Conservation (phyloP, 495 filamentous ascomycete species). For the Hyaloscypha hepaticicola region DNA sequence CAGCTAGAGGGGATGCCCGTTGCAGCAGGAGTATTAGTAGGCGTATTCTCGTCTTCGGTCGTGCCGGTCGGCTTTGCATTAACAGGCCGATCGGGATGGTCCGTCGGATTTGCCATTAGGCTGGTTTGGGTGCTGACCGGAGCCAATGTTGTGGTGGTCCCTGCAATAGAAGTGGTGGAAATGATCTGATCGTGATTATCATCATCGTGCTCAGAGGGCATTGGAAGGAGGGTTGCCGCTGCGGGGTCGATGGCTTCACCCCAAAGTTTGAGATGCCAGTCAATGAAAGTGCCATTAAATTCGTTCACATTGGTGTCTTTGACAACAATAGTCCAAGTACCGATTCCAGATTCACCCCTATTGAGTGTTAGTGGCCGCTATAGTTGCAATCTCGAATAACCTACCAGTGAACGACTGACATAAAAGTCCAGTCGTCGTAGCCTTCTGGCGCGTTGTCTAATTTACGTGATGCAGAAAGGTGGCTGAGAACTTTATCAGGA, state of each 20-base stretch:
- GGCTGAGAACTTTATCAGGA: constrained; percentile 76
- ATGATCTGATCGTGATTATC: constrained; percentile 60
- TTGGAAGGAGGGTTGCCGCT: constrained; percentile 68
- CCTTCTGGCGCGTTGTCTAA: constrained; percentile 62
- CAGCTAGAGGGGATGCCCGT: constrained; percentile 56
- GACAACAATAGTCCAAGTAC: constrained; percentile 86
- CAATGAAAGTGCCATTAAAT: constrained; percentile 71
- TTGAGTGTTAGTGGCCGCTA: constrained; percentile 22
- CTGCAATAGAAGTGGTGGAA: constrained; percentile 39
- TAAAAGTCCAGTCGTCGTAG: constrained; percentile 98
- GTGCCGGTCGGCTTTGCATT: constrained; percentile 48
- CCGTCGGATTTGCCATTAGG: constrained; percentile 53
- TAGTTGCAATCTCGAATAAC: constrained; percentile 29
- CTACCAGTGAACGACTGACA: constrained; percentile 96
- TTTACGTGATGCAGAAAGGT: constrained; percentile 72
- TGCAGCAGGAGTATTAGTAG: constrained; percentile 38
- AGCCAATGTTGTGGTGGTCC: constrained; percentile 42
- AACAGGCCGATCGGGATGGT: constrained; percentile 76
- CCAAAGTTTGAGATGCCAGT: constrained; percentile 95
- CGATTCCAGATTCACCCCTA: constrained; percentile 86
- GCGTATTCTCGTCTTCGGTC: constrained; percentile 45
- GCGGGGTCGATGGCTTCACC: constrained; percentile 77
- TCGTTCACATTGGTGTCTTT: constrained; percentile 83
- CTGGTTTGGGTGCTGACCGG: constrained; percentile 54
- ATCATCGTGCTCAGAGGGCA: constrained; percentile 84